phyloP scores from a whole-genome alignment of 805 yeast species.

The Aciculoconidium aculeatum region DNA sequence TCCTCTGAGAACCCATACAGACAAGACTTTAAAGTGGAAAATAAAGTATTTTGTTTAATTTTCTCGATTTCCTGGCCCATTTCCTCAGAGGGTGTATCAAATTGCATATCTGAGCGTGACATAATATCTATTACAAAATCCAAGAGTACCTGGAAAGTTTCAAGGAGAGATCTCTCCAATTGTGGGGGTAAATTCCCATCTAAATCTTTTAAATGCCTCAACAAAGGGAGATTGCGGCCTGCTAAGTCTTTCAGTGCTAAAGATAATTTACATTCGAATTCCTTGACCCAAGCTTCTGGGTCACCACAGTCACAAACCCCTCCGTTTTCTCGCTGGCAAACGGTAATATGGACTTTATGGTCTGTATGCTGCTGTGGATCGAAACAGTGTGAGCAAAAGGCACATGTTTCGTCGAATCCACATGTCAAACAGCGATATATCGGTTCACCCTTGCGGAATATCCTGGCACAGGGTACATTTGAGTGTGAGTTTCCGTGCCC shows the following conservation, averaged over 20 bases:
- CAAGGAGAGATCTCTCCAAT: constrained; percentile 29
- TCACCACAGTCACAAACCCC: constrained; percentile 92
- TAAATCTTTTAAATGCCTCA: too few species aligned
- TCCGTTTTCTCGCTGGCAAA: constrained; percentile 63
- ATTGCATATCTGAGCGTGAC: constrained; percentile 42
- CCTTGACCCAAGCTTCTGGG: constrained; percentile 68
- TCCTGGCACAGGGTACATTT: constrained; percentile 67
- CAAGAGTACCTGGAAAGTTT: constrained; percentile 42
- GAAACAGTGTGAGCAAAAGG: constrained; percentile 73
- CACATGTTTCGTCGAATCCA: constrained; percentile 79
- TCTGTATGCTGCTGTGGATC: constrained; percentile 63
- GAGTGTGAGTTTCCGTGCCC: constrained; percentile 43
- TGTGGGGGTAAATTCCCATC: constrained; percentile 36
- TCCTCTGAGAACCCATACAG: too few species aligned
- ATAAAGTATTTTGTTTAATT: constrained; percentile 5
- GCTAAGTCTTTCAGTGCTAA: too few species aligned
- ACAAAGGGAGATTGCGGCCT: too few species aligned
- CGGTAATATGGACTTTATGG: constrained; percentile 62
- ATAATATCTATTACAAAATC: constrained; percentile 62
- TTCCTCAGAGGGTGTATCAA: constrained; percentile 18
- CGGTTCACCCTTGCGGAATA: constrained; percentile 74
- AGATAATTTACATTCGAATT: constrained; percentile 41
- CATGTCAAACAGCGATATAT: constrained; percentile 72
- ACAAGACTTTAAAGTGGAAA: too few species aligned
- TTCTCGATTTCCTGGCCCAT: constrained; percentile 23